These are phyloP conservation scores for Amaranthus palmeri DNA, from an alignment of 148 eudicot species.

Conservation along the genomic window DNA sequence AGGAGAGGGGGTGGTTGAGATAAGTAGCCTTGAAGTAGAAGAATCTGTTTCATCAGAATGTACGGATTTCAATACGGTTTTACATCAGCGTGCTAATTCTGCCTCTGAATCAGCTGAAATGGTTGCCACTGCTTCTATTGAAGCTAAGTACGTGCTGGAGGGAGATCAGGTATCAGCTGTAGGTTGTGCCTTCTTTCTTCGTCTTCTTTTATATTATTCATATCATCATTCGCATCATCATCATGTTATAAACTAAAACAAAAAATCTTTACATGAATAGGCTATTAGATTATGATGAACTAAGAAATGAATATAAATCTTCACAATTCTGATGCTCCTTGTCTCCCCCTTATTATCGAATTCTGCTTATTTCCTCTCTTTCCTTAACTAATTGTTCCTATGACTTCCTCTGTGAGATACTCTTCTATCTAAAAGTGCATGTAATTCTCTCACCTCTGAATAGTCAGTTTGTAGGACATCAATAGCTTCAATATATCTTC, in stretches of 20 bases:
- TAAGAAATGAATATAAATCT: too few species aligned
- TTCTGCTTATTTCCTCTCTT: too few species aligned
- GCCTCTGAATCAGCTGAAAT: constrained; percentile 13
- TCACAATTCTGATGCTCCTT: too few species aligned
- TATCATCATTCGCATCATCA: neutral
- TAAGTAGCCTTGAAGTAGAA: constrained; percentile 14
- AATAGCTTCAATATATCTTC: neutral
- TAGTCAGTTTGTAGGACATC: too few species aligned
- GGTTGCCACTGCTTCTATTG: constrained; percentile 23
- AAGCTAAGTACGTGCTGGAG: constrained; percentile 25
- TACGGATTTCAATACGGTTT: constrained; percentile 18
- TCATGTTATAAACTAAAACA: neutral
- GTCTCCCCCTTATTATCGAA: too few species aligned
- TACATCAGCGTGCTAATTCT: neutral
- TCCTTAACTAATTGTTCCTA: too few species aligned
- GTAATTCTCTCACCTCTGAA: too few species aligned
- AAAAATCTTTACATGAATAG: too few species aligned
- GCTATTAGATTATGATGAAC: too few species aligned
- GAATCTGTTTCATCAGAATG: constrained; percentile 15
- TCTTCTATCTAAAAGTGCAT: too few species aligned
- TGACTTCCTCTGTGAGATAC: too few species aligned
- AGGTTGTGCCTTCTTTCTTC: constrained; percentile 71
- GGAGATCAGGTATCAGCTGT: constrained; percentile 77
- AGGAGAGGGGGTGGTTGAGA: constrained; percentile 14
- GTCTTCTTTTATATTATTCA: neutral